Base-by-base conservation (phyloP, 192 early-diverging fungal species). In the Podila horticola region DNA sequence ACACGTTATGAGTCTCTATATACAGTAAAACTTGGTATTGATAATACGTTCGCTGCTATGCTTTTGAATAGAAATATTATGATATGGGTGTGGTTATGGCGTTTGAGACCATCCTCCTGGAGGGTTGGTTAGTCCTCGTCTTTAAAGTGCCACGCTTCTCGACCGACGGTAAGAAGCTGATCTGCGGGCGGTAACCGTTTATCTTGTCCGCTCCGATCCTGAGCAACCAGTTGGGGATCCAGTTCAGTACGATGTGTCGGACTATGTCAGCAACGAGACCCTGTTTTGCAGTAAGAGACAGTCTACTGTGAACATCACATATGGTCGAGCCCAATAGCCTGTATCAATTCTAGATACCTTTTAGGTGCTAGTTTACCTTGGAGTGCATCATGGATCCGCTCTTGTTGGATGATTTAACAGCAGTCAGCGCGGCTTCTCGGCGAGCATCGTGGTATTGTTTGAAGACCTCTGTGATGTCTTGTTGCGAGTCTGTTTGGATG, bases 221-320 rank as follows among this genome's bases (percentile, higher is more conserved):
- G 51, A 69, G 51, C 4, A 33, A 30, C 74, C 68, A 77, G 9
- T 65, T 66, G 3, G 67, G 74, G 15, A 62, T 24, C 68, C 67
- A 69, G 30, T 71, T 65, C 33, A 66, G 61, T 28, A 48, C 55
- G 6, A 48, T 28, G 48, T 60, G 31, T 12, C 67, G 67, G 38
- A 69, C 4, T 0, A 58, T 20, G 8, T 69, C 45, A 1, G 51
- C 65, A 15, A 58, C 22, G 9, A 45, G 0, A 1, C 73, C 73
- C 62, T 68, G 28, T 49, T 24, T 71, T 15, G 11, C 15, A 45
- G 6, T 36, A 45, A 12, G 2, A 38, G 8, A 38, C 36, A 45
- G 11, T 45, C 34, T 7, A 10, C 34, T 17, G 3, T 45, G 41
- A 45, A 2, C 11, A 17, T 45, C 41, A 45, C 41, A 45, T 15